Conservation (phyloP, 352 stramenopile genomes). For the Thraustotheca clavata region DNA sequence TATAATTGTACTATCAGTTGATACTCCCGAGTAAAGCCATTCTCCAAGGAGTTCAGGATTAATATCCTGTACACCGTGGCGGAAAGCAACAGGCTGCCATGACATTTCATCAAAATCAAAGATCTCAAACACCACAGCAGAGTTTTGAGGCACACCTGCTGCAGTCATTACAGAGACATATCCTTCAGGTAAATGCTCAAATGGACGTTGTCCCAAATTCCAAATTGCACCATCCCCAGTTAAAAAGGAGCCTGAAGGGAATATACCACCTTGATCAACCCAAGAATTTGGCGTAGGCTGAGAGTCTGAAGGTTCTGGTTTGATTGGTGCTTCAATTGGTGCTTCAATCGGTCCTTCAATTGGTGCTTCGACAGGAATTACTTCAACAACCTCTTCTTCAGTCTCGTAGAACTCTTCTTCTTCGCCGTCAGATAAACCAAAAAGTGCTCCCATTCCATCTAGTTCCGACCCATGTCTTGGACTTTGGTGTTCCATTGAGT, state of each 20-base stretch:
- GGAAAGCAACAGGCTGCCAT: conserved; percentile 52
- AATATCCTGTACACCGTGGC: conserved; percentile 53
- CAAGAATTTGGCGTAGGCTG: background rate
- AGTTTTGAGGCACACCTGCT: conserved; percentile 18
- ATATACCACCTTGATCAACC: conserved; percentile 11
- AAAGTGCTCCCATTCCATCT: background rate
- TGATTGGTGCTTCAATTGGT: background rate
- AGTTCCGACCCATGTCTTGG: background rate
- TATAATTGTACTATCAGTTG: conserved; percentile 28
- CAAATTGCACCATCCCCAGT: conserved; percentile 42
- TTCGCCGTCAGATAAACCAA: conserved; percentile 6
- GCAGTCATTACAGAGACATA: conserved; percentile 4
- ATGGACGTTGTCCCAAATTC: conserved; percentile 59
- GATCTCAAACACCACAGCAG: conserved; percentile 42
- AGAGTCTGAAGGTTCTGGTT: background rate
- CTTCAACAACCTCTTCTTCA: background rate
- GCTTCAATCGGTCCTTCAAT: background rate
- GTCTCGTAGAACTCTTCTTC: conserved; percentile 5
- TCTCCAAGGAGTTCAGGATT: conserved; percentile 35
- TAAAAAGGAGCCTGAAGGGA: conserved; percentile 6
- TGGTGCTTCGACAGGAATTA: background rate
- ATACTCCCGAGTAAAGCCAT: conserved; percentile 55
- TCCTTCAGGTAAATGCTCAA: conserved; percentile 20
- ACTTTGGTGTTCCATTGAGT: too few species aligned
- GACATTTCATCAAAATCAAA: conserved; percentile 40